Conservation (phyloP, 2,329 filamentous ascomycete species). For the Coleophoma crateriformis region DNA sequence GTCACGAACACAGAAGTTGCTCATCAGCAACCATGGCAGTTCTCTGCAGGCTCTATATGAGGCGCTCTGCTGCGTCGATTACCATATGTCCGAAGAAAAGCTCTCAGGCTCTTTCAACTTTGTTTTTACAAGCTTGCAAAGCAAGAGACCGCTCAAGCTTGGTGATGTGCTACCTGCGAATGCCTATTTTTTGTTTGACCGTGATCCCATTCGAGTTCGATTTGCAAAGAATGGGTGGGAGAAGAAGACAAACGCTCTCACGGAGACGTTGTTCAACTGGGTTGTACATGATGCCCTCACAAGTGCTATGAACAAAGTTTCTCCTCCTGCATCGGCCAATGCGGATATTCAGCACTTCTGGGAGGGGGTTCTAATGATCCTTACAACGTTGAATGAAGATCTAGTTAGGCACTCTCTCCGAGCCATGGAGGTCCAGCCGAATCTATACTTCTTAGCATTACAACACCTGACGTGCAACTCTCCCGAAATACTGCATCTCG, state of each 20-base stretch:
- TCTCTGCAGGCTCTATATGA: slow-evolving; percentile 83
- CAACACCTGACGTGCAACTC: slow-evolving; percentile 46
- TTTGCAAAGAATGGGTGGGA: slow-evolving; percentile 67
- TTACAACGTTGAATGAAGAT: slow-evolving; percentile 67
- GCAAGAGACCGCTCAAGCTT: slow-evolving; percentile 72
- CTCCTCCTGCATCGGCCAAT: slow-evolving; percentile 42
- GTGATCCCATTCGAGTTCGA: slow-evolving; percentile 53
- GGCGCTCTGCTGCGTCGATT: slow-evolving; percentile 76
- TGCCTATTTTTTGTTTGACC: slow-evolving; percentile 77
- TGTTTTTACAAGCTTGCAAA: slow-evolving; percentile 76
- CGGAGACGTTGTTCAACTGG: slow-evolving; percentile 77
- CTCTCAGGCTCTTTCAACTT: slow-evolving; percentile 56
- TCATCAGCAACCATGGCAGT: slow-evolving; percentile 37
- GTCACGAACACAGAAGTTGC: slow-evolving; percentile 18
- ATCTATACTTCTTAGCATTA: slow-evolving; percentile 58
- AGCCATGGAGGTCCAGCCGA: slow-evolving; percentile 72
- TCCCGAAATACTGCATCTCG: slow-evolving; percentile 56
- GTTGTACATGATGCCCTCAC: slow-evolving; percentile 71
- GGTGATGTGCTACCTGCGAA: slow-evolving; percentile 74
- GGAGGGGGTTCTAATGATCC: slow-evolving; percentile 68
- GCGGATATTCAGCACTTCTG: slow-evolving; percentile 67
- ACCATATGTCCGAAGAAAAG: slow-evolving; percentile 47
- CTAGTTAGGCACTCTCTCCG: slow-evolving; percentile 75
- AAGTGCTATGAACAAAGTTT: slow-evolving; percentile 58
- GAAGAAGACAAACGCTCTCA: slow-evolving; percentile 58